Evolutionary conservation across 1,139 yeast genomes (phyloP), one percentile per base, ranked within the genome.

Genomic region (Blastobotrys aristatus): DNA sequence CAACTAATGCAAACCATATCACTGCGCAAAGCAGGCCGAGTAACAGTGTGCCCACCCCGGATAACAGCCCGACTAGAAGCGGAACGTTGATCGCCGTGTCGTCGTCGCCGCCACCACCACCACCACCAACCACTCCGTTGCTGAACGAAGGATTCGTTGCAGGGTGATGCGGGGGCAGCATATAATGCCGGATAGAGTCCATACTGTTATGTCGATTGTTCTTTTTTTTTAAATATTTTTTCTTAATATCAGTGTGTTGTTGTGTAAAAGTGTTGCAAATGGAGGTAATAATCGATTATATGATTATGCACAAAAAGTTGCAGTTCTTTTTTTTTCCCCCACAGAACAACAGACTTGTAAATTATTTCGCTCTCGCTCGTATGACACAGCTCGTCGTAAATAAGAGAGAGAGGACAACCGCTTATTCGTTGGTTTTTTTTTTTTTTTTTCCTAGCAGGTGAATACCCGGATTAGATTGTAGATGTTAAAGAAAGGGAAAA

Each of bases 1-100:
- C 64, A 22, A 60, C 54, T 46, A 68, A 53, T 20, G 65, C 61
- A 45, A 65, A 57, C 63, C 68, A 67, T 16, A 67, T 33, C 27
- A 62, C 58, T 7, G 64, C 64, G 36, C 65, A 57, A 13, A 68
- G 49, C 27, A 66, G 49, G 14, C 63, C 64, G 32, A 65, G 52
- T 22, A 66, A 53, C 16, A 66, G 53, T 13, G 70, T 61, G 4
- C 68, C 69, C 27, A 66, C 50, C n/a, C 67, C 66, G 6, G 71
- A 65, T 40, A 67, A 54, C 21, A 66, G 57, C 17, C 69, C 69
- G 40, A 67, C 65, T 35, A 68, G 51, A 35, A 68, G 54, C 29
- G 69, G 67, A 33, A 64, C 58, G 47, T 62, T 64, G 7, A 58
- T 47, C 24, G 52, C 44, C 5, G 49, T 50, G 29, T 49, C 51